Evolutionary conservation across 331 rosid genomes (phyloP).

Genomic region (Dryas integrifolia): DNA sequence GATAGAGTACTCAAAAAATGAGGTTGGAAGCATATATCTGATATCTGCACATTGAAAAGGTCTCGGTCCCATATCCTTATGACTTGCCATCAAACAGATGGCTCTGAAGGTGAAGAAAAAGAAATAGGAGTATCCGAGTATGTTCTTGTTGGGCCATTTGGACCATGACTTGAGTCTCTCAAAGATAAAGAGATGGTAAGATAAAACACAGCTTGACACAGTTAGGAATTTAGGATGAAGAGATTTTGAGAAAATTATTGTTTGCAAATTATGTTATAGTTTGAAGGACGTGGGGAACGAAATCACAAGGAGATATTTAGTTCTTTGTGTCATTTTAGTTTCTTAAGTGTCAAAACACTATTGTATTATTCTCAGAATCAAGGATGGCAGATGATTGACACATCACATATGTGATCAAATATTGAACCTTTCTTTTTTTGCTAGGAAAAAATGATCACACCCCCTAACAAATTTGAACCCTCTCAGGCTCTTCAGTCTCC

Average conservation of each 20-base stretch:
- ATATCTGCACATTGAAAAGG: neutral
- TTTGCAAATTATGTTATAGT: neutral
- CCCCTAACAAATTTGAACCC: neutral
- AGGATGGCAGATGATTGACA: neutral
- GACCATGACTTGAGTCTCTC: too few relatives aligned
- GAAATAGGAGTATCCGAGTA: neutral
- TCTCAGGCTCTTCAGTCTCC: neutral
- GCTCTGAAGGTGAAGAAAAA: neutral
- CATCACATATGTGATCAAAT: neutral
- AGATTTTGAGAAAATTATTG: conserved; percentile 1
- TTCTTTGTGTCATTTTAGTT: neutral
- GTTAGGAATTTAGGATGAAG: conserved; percentile 19
- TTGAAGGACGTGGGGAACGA: conserved; percentile 1
- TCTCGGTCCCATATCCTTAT: neutral
- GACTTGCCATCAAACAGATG: conserved; percentile 7
- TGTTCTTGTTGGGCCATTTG: too few relatives aligned
- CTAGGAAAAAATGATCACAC: neutral
- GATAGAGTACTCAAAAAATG: neutral
- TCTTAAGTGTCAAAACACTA: neutral
- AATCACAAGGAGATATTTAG: neutral
- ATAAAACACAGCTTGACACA: conserved; percentile 2
- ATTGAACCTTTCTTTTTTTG: neutral
- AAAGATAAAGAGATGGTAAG: neutral
- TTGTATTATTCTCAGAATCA: neutral
- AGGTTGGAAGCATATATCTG: neutral